phyloP scores from a whole-genome alignment of 441 rosid species.

The Adansonia rubrostipa region DNA sequence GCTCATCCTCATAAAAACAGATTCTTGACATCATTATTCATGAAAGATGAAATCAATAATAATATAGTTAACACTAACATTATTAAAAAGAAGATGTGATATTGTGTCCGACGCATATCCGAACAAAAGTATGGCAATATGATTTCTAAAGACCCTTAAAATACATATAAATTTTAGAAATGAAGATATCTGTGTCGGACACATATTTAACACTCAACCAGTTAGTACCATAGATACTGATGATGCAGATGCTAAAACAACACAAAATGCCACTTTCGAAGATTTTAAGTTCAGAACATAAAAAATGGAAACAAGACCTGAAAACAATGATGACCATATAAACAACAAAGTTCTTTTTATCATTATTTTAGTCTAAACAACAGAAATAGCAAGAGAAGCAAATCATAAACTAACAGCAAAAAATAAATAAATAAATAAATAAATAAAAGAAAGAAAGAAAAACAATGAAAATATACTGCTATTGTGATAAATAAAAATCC shows the following conservation, averaged over 20 bases:
- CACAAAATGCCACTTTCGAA: not conserved
- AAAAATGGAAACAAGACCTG: not conserved
- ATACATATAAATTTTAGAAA: too few species aligned
- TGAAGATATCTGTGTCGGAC: too few species aligned
- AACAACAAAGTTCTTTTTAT: not conserved
- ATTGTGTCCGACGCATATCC: not conserved
- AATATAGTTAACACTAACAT: not conserved
- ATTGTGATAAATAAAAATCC: not conserved
- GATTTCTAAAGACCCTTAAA: too few species aligned
- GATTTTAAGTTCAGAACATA: not conserved
- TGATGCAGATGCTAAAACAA: not conserved
- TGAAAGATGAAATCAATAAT: not conserved
- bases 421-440: not conserved
- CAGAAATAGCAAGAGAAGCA: not conserved
- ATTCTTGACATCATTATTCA: not conserved
- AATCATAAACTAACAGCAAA: not conserved
- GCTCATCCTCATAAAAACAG: conserved; percentile 2
- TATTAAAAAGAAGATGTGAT: not conserved
- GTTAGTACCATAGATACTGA: too few species aligned
- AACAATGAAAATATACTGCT: not conserved
- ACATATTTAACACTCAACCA: too few species aligned
- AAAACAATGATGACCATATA: not conserved
- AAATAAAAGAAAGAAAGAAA: not conserved
- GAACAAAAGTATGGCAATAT: too few species aligned
- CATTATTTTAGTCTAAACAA: not conserved